A percentile compares a stretch with the other conserved stretches of the same genome.
Conservation (phyloP, 208 protist species). For the Trypanosoma boissoni region DNA sequence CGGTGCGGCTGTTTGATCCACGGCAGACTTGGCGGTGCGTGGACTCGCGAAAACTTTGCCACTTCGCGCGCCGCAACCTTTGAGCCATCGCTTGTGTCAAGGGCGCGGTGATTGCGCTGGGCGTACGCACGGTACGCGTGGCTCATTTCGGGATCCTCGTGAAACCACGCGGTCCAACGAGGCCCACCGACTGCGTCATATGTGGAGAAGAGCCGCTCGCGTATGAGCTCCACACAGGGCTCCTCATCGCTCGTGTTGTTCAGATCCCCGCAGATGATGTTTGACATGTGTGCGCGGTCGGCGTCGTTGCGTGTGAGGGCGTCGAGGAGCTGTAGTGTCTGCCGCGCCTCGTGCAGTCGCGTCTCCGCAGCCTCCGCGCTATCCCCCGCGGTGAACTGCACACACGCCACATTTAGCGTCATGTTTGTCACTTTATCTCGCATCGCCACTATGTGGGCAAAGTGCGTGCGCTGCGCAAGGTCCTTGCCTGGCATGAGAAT, state of each 20-base stretch:
- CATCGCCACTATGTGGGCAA: conserved; percentile 69
- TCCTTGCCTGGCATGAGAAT: conserved; percentile 77
- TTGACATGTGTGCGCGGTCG: conserved; percentile 59
- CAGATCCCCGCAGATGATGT: conserved; percentile 71
- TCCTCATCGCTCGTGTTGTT: conserved; percentile 80
- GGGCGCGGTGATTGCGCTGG: conserved; percentile 35
- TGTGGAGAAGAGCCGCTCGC: conserved; percentile 71
- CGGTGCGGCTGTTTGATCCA: conserved; percentile 31
- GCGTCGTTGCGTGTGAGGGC: conserved; percentile 52
- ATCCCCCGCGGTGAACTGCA: conserved; percentile 75
- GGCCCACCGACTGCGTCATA: conserved; percentile 80
- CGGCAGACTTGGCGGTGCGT: conserved; percentile 20
- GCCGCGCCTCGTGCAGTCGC: conserved; percentile 54
- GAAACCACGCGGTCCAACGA: conserved; percentile 78
- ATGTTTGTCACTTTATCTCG: conserved; percentile 84
- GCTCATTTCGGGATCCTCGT: conserved; percentile 29
- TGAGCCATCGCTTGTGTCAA: conserved; percentile 27
- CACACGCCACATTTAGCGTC: conserved; percentile 59
- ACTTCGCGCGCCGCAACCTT: conserved; percentile 44
- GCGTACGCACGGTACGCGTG: conserved; percentile 40
- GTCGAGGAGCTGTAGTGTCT: conserved; percentile 66
- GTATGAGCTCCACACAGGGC: conserved; percentile 62
- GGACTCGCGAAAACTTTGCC: conserved; percentile 24
- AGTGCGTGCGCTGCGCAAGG: conserved; percentile 53
- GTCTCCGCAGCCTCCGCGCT: conserved; percentile 43